Base-by-base conservation (phyloP, 2,329 filamentous ascomycete genomes). In the Pyrenochaeta sp. region DNA sequence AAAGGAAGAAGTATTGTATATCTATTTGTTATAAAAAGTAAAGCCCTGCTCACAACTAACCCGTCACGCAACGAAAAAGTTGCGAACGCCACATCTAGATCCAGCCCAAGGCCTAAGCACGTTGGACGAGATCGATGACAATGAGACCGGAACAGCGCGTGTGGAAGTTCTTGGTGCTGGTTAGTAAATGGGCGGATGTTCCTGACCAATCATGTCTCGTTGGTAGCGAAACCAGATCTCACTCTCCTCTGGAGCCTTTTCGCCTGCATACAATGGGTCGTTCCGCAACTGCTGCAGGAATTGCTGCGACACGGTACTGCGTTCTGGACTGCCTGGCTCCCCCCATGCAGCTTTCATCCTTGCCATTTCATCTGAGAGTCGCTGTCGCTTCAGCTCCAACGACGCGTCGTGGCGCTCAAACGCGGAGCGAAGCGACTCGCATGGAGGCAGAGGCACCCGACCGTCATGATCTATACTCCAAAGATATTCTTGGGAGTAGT, bases 271-370 rank as follows among this genome's bases (percentile, higher is more conserved):
- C 35, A 36, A 30, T 12, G 45, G 51, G 30, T 54, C 51, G 32
- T 54, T n/a, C 35, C 18, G 27, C 20, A 54, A 20, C 42, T 54
- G 51, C 18, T 49, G 30, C 14, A 54, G 41, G 21, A 54, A 54
- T 2, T 20, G 14, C 18, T 54, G 27, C 29, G 10, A 11, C 33
- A 12, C 27, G 12, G 23, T 39, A 9, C 21, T 35, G 5, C 51
- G 51, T 30, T 42, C 10, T 31, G 18, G 14, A 54, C 45, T 49
- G 14, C 40, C 51, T 45, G 23, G 18, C 23, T 54, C 43, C 2
- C 45, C 51, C 51, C 51, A 49, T 30, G 14, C 45, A 32, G 20
- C 37, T 32, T 20, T 20, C 44, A 53, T 30, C 10, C 21, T 39
- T 9, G n/a, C 11, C 30, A 27, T 17, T 31, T 15, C 23, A n/a